Evolutionary conservation across 2,329 filamentous ascomycete genomes (phyloP), one percentile per base, ranked within the genome.

Genomic region (Fonsecaea erecta): DNA sequence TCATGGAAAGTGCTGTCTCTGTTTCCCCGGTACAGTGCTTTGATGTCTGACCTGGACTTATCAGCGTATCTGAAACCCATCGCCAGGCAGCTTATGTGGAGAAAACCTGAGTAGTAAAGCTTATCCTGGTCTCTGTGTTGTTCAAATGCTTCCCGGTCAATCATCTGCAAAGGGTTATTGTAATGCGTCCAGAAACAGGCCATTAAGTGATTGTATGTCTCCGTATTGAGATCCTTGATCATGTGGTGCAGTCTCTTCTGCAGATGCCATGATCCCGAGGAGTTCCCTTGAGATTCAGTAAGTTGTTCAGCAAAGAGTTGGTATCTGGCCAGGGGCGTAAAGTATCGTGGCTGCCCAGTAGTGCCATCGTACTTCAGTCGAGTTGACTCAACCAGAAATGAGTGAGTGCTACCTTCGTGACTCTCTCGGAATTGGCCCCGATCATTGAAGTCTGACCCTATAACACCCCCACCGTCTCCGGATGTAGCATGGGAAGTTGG

Each of bases 51-150:
- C 18, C 48, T 26, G n/a, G 48, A 52, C 48, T 24, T 52, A 30
- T 52, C 48, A 52, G 48, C 48, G 18, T 26, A 26, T 52, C 48
- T 52, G 48, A 52, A 52, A 21, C 48, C 18, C 48, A 52, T 52
- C n/a, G 48, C 48, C 18, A 52, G 21, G 21, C 48, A 52, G 11
- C 48, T 26, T 18, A 52, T 14, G 9, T 52, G 48, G n/a, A 52
- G 28, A 52, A 52, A 52, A 1, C 9, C 14, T 14, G 48, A 52
- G n/a, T 52, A 52, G 18, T 52, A 21, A 26, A 52, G 48, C 18
- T 52, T 26, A 11, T 52, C 48, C 21, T 21, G 12, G 12, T 52
- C 48, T 52, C 14, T 40, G 37, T 40, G 16, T 11, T 40, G 37
- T 18, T 40, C 8, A n/a, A 40, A 40, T 11, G 37, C 5, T 4